Percentiles rank a stretch among this genome's conserved stretches.
Conservation (phyloP, 192 early-diverging fungal genomes). For the Cladochytrium replicatum region DNA sequence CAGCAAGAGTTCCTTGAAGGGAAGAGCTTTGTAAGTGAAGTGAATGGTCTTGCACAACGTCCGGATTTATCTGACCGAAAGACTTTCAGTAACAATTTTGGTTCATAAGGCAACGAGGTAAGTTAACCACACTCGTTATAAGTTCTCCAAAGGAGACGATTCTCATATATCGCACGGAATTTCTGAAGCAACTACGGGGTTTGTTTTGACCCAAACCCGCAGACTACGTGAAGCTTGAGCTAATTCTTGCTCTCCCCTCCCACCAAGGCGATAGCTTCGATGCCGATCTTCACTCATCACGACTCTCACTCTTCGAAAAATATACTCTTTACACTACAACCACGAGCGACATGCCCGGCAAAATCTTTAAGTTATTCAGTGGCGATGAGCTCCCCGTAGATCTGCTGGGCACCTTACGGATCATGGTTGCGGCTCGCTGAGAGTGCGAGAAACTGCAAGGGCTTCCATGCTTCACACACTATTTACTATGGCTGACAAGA, state of each 20-base stretch:
- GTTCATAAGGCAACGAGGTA: slow-evolving; percentile 40
- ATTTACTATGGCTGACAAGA: no score
- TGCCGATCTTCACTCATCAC: background rate
- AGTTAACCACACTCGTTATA: background rate
- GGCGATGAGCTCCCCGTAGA: slow-evolving; percentile 20
- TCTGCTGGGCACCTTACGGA: slow-evolving; percentile 13
- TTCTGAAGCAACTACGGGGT: slow-evolving; percentile 41
- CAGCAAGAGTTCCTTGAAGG: slow-evolving; percentile 9
- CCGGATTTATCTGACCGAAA: no score
- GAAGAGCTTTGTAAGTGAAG: slow-evolving; percentile 20
- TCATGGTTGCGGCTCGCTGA: slow-evolving; percentile 23
- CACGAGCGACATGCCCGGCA: no score
- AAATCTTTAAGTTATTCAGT: no score
- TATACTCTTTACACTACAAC: no score
- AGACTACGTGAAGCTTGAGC: slow-evolving; percentile 35
- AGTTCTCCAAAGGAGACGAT: background rate
- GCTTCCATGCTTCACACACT: no score
- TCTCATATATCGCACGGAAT: slow-evolving; percentile 8
- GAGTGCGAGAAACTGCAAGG: slow-evolving; percentile 16
- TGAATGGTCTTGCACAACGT: no score
- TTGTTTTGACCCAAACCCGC: slow-evolving; percentile 34
- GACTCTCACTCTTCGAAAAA: slow-evolving; percentile 24
- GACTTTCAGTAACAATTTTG: slow-evolving; percentile 47
- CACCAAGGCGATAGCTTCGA: background rate
- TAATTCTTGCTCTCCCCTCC: slow-evolving; percentile 16